Evolutionary conservation across 148 eudicot species (phyloP).

Genomic region (Oxyria digyna): DNA sequence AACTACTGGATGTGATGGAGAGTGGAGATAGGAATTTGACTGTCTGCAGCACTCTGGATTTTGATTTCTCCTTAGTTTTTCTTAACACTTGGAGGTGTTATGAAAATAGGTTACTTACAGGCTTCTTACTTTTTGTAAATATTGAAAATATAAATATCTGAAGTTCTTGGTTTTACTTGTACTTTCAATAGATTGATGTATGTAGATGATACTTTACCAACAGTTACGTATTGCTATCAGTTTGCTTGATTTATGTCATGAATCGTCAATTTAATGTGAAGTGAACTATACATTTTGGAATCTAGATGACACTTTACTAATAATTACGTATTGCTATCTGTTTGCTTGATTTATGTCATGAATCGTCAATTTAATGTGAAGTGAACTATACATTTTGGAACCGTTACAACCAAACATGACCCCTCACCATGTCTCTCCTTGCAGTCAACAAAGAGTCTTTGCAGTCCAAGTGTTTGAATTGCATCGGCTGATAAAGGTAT

Average conservation of each 20-base stretch:
- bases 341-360: neutral
- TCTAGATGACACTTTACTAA: too few species aligned
- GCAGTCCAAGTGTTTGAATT: slow-evolving; percentile 14
- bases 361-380: neutral
- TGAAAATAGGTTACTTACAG: neutral
- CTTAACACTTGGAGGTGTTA: neutral
- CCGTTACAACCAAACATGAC: slow-evolving; percentile 9
- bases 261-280: neutral
- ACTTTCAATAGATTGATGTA: neutral
- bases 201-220: neutral
- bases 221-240: neutral
- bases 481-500: slow-evolving; percentile 87
- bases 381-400: neutral
- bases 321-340: neutral
- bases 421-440: slow-evolving; percentile 18
- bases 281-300: neutral
- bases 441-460: slow-evolving; percentile 15
- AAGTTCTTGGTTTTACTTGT: neutral
- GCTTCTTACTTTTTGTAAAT: neutral
- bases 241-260: neutral
- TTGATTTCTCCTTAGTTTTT: neutral
- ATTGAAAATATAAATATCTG: neutral
- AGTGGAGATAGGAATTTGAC: neutral
- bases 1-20: neutral
- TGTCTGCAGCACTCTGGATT: neutral